Evolutionary conservation across 164 flowering plant genomes (phyloP).

Genomic region (Stephania japonica): DNA sequence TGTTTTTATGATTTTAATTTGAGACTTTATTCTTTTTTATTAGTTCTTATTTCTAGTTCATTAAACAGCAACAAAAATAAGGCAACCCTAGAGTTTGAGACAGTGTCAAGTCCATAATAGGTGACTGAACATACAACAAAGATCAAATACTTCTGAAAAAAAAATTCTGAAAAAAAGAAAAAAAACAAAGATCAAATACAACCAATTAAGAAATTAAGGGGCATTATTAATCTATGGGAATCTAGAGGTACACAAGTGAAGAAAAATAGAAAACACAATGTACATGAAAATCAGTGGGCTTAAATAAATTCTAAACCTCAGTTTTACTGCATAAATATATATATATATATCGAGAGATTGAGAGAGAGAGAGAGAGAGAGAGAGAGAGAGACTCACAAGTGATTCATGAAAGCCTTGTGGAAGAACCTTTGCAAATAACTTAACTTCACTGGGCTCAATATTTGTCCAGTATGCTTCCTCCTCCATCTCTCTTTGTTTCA

Average conservation of each 20-base stretch:
- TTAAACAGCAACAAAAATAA: too few species aligned
- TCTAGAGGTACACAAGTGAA: background rate
- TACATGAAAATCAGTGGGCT: background rate
- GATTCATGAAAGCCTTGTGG: background rate
- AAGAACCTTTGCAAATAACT: slow-evolving; percentile 1
- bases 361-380: slow-evolving; percentile 1
- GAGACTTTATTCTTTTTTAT: too few species aligned
- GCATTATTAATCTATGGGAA: background rate
- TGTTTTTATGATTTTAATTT: too few species aligned
- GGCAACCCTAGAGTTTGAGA: too few species aligned
- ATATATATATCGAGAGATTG: background rate
- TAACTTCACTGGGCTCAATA: background rate
- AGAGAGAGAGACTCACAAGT: slow-evolving; percentile 1
- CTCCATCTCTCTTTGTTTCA: background rate
- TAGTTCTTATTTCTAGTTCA: too few species aligned
- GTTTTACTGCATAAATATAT: background rate
- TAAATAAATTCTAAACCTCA: background rate
- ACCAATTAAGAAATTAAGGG: too few species aligned
- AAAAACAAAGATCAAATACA: too few species aligned
- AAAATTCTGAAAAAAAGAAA: too few species aligned
- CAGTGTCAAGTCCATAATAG: too few species aligned
- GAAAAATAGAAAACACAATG: background rate
- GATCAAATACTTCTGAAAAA: too few species aligned
- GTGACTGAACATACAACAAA: too few species aligned
- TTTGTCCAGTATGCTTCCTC: background rate